Conservation (phyloP, 176 grass and related monocot species). For the Cenchrus purpureus region DNA sequence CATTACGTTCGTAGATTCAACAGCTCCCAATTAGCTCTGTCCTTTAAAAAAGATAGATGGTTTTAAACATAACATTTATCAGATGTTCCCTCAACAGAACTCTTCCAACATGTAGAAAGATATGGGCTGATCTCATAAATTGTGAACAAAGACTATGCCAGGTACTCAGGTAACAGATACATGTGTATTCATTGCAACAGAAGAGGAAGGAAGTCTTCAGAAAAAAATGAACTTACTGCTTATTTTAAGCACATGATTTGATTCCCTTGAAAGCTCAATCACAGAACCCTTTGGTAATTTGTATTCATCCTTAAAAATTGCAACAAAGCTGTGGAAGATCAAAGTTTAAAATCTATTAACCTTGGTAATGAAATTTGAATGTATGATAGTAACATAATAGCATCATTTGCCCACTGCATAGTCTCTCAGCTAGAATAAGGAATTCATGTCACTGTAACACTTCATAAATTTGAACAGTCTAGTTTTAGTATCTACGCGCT, state of each 20-base stretch:
- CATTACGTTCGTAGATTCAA: background rate
- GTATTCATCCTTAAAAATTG: slow-evolving; percentile 93
- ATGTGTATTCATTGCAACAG: slow-evolving; percentile 10
- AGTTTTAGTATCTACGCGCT: slow-evolving; percentile 2
- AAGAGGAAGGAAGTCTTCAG: background rate
- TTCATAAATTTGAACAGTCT: background rate
- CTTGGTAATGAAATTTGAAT: slow-evolving; percentile 9
- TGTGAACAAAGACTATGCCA: background rate
- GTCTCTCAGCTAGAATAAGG: background rate
- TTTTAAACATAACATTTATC: background rate
- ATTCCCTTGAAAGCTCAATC: slow-evolving; percentile 94
- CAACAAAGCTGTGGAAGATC: slow-evolving; percentile 70
- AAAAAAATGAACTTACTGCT: slow-evolving; percentile 61
- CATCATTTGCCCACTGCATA: slow-evolving; percentile 19
- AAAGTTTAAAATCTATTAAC: background rate
- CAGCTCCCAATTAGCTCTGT: background rate
- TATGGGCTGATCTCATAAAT: background rate
- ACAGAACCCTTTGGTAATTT: slow-evolving; percentile 81
- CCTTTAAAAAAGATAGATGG: background rate
- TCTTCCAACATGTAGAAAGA: background rate
- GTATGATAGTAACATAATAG: background rate
- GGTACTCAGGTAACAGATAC: background rate
- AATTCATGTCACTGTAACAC: background rate
- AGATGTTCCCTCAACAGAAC: background rate
- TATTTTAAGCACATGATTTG: slow-evolving; percentile 81